Conservation (phyloP, 164 flowering plant species). For the Magnolia kwangsiensis region DNA sequence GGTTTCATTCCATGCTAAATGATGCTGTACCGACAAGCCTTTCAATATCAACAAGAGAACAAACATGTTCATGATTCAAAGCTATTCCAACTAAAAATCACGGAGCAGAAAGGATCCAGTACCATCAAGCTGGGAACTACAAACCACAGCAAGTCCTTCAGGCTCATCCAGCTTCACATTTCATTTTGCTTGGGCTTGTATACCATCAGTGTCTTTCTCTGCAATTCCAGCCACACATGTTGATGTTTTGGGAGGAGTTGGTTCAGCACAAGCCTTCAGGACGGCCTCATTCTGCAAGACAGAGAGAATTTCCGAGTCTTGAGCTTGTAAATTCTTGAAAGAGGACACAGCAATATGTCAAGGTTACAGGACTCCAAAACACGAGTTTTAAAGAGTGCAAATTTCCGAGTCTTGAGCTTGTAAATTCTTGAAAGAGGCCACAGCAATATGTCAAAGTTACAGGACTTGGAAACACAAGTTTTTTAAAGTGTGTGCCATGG, state of each 20-base stretch:
- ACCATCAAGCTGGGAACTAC: constrained; percentile 11
- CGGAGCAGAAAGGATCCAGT: constrained; percentile 13
- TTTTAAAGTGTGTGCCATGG: background rate
- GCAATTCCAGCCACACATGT: constrained; percentile 6
- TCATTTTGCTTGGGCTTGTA: constrained; percentile 5
- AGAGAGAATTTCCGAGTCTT: background rate
- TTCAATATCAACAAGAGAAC: constrained; percentile 2
- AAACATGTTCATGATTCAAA: constrained; percentile 4
- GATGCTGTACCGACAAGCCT: background rate
- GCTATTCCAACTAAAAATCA: constrained; percentile 12
- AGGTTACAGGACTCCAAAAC: background rate
- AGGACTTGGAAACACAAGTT: background rate
- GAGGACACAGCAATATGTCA: background rate
- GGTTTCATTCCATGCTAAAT: background rate
- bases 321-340: background rate
- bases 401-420: constrained; percentile 1
- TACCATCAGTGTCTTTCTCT: constrained; percentile 6
- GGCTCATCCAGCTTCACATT: constrained; percentile 6
- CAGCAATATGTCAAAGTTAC: background rate
- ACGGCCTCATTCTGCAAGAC: constrained; percentile 36
- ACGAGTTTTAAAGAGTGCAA: background rate
- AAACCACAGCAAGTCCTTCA: background rate
- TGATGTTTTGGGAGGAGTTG: constrained; percentile 26
- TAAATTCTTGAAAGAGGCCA: background rate
- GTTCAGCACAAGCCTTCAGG: constrained; percentile 35